These are phyloP conservation scores for Mrakiaceae sp. DNA, from an alignment of 1,284 basidiomycete genomes.

Conservation along the genomic window DNA sequence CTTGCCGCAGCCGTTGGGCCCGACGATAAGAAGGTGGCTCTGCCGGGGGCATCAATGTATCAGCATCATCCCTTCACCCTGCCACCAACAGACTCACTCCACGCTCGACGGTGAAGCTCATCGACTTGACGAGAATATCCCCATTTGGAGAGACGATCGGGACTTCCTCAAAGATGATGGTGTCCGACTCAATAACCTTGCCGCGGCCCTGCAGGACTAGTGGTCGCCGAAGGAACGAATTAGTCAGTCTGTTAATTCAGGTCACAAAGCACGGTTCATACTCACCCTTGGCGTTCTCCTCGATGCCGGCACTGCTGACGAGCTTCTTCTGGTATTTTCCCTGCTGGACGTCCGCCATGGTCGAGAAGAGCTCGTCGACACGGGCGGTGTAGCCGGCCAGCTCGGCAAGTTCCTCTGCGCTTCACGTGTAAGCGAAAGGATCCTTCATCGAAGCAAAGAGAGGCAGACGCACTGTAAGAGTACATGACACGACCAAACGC, in stretches of 20 bases:
- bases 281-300: slow-evolving; percentile 68
- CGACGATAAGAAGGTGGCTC: slow-evolving; percentile 36
- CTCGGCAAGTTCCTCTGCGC: slow-evolving; percentile 62
- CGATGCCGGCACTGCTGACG: slow-evolving; percentile 61
- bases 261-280: slow-evolving; percentile 11
- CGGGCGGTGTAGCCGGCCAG: slow-evolving; percentile 91
- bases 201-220: slow-evolving; percentile 72
- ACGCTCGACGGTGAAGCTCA: slow-evolving; percentile 81
- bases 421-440: not conserved
- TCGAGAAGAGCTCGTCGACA: slow-evolving; percentile 77
- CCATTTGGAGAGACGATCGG: slow-evolving; percentile 96
- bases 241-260: slow-evolving; percentile 9
- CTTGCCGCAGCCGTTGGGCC: slow-evolving; percentile 86
- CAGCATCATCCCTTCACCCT: too few relatives aligned
- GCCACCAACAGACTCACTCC: slow-evolving; percentile 48
- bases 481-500: slow-evolving; percentile 67
- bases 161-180: slow-evolving; percentile 83
- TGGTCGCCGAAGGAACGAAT: too few relatives aligned
- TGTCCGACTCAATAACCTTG: slow-evolving; percentile 62
- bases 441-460: not conserved
- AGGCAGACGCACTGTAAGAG: slow-evolving; percentile 55
- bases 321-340: slow-evolving; percentile 84
- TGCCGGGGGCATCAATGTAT: not conserved
- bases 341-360: slow-evolving; percentile 75
- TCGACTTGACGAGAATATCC: slow-evolving; percentile 68